Conservation (phyloP, 306 rosid species). For the Lathyrus sativus region DNA sequence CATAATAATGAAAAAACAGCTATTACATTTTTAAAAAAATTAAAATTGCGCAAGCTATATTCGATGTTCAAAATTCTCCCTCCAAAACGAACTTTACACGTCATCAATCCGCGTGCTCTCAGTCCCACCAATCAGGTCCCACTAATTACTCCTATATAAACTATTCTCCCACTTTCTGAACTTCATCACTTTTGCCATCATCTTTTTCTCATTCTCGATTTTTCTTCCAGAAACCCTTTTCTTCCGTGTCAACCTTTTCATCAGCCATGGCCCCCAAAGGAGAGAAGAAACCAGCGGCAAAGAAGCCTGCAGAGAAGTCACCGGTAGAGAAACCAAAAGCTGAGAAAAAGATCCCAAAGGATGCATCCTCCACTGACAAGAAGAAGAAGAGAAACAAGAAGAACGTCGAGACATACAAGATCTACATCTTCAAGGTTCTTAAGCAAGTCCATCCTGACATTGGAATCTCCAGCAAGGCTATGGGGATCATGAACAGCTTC, state of each 20-base stretch:
- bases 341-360: conserved; percentile 50
- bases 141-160: conserved; percentile 28
- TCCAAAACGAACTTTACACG: conserved; percentile 24
- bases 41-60: no score
- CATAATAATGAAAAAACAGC: no score
- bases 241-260: no score
- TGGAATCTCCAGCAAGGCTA: conserved; percentile 54
- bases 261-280: conserved; percentile 40
- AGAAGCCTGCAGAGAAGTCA: conserved; percentile 42
- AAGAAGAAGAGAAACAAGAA: conserved; percentile 43
- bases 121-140: conserved; percentile 32
- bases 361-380: conserved; percentile 8
- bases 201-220: neutral
- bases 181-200: neutral
- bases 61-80: conserved; percentile 23
- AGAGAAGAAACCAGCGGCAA: conserved; percentile 54
- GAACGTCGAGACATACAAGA: conserved; percentile 47
- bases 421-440: conserved; percentile 50
- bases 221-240: no score
- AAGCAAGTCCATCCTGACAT: conserved; percentile 61
- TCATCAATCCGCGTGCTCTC: conserved; percentile 41
- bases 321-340: conserved; percentile 40
- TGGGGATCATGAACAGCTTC: conserved; percentile 58
- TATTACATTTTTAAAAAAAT: no score
- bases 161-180: neutral